These are phyloP conservation scores for Mrakia gelida DNA, from an alignment of 768 basidiomycete species.

Conservation along the genomic window DNA sequence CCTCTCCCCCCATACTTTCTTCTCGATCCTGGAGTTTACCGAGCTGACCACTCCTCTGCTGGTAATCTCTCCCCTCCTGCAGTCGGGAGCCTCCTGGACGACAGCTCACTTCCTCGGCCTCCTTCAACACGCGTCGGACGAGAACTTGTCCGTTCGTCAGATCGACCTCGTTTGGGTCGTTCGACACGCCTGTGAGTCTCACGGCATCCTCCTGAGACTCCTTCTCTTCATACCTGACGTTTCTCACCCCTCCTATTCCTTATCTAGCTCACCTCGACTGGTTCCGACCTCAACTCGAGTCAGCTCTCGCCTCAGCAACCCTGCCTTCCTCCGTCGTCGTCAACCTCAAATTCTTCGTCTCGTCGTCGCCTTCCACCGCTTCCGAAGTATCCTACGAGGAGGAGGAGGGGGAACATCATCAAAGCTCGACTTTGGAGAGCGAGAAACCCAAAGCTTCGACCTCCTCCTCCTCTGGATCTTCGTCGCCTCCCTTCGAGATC, in stretches of 20 bases:
- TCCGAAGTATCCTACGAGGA: background rate
- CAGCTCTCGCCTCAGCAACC: background rate
- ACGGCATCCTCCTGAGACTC: background rate
- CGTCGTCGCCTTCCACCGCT: background rate
- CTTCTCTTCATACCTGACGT: background rate
- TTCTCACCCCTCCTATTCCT: background rate
- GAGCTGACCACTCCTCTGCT: too few species aligned
- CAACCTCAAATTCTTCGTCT: background rate
- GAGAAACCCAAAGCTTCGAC: background rate
- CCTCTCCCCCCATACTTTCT: background rate
- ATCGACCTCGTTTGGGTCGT: slow-evolving; percentile 5
- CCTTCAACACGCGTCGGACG: background rate
- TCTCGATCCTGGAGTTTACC: too few species aligned
- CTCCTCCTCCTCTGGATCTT: background rate
- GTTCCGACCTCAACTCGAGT: background rate
- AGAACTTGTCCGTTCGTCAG: background rate
- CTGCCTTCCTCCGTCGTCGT: background rate
- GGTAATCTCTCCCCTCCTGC: too few species aligned
- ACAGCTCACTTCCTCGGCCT: slow-evolving; percentile 3
- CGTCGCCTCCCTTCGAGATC: too few species aligned
- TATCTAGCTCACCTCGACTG: background rate
- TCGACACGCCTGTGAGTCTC: background rate
- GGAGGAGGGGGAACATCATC: background rate
- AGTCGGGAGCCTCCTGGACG: slow-evolving; percentile 1
- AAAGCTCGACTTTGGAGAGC: too few species aligned